phyloP scores from a whole-genome alignment of 106 monocot species.

The Dioscorea zingiberensis region DNA sequence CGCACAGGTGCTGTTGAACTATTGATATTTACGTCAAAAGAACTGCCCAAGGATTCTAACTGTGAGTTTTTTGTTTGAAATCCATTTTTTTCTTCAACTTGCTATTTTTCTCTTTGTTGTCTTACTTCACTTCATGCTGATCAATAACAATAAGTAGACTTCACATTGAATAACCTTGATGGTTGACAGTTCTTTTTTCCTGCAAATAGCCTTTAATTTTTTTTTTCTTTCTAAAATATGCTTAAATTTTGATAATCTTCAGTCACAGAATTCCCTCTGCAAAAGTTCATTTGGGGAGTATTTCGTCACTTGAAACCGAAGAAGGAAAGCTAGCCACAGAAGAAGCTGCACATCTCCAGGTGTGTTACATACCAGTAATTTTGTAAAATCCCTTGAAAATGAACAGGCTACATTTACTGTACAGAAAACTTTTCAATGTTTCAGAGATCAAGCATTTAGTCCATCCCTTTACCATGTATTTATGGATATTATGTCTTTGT shows the following conservation, averaged over 20 bases:
- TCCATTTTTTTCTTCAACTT: not conserved
- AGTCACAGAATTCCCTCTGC: not conserved
- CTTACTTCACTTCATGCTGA: not conserved
- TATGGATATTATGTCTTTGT: too few relatives aligned
- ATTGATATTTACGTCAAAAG: constrained; percentile 1
- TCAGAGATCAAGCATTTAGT: too few relatives aligned
- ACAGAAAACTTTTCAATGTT: too few relatives aligned
- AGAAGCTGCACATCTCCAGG: too few relatives aligned
- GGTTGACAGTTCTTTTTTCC: not conserved
- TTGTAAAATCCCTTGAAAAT: too few relatives aligned
- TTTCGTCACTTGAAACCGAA: not conserved
- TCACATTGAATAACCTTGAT: too few relatives aligned
- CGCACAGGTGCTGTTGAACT: not conserved
- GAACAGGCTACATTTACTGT: too few relatives aligned
- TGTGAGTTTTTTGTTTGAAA: not conserved
- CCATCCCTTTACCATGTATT: too few relatives aligned
- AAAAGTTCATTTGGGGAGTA: not conserved
- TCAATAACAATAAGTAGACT: not conserved
- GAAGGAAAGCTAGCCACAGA: not conserved
- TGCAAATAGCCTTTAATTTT: not conserved
- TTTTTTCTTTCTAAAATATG: not conserved
- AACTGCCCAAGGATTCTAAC: not conserved
- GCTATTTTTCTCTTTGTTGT: not conserved
- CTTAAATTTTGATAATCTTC: not conserved
- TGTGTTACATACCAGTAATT: too few relatives aligned